Evolutionary conservation across 208 protist species (phyloP), one percentile per base, ranked within the genome.

Genomic region (Blastocrithidia nonstop): DNA sequence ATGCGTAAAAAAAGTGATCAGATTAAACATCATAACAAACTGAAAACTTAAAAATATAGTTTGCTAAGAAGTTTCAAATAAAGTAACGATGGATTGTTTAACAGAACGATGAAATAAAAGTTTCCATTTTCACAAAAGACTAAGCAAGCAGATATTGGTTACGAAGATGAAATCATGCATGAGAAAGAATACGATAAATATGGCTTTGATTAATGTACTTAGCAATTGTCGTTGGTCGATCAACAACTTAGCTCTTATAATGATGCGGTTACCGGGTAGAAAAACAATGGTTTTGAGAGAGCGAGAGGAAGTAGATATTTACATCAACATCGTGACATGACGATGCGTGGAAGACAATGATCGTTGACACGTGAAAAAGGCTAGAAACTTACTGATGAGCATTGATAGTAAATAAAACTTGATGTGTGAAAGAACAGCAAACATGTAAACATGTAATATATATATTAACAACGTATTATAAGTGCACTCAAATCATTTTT

Each of bases 301-400:
- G 84, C 84, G 3, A 38, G 52, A 7, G 63, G 58, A n/a, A 52
- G 59, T 16, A 73, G 75, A 11, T 64, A 62, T 45, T 56, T 92
- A 22, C 74, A 85, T 25, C 54, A 60, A 33, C 87, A 87, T 56
- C 66, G 83, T 13, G 83, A 93, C 48, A 63, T 85, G 17, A 88
- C 78, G n/a, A 83, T 88, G 72, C 80, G 81, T 32, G 78, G 83
- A 26, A 66, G 62, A 47, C 83, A 81, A 59, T 87, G 75, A 71
- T 69, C 66, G 19, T 52, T 86, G 6, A 82, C 78, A 0, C 55
- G 75, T 7, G 19, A 67, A 13, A 43, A 64, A 19, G 71, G 71
- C 3, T 71, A 82, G 39, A 31, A 54, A 42, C 37, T 85, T 8
- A 46, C 40, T 2, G 65, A 59, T 9, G 71, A 79, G 23, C 64